Percentiles rank a stretch among this genome's conserved stretches.
These are phyloP conservation scores for Moricandia moricandioides DNA, from an alignment of 345 rosid genomes.

Conservation along the genomic window DNA sequence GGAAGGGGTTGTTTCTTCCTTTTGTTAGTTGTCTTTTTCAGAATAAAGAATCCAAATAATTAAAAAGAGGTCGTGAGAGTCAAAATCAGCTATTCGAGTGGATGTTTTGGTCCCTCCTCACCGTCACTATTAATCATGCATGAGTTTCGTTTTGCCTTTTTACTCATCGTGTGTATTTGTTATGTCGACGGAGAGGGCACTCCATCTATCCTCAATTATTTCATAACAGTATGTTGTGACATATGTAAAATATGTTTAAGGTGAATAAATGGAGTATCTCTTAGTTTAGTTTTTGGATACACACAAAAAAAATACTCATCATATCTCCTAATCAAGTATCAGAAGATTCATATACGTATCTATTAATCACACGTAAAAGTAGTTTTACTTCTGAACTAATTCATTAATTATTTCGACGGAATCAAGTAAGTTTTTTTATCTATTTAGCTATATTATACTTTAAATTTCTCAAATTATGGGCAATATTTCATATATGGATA, in stretches of 20 bases:
- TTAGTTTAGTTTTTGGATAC: background rate
- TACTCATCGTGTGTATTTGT: constrained; percentile 16
- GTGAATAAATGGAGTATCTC: background rate
- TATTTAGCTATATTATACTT: background rate
- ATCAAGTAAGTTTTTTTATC: background rate
- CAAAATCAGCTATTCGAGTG: constrained; percentile 1
- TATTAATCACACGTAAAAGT: background rate
- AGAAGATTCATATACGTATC: background rate
- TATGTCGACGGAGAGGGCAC: constrained; percentile 8
- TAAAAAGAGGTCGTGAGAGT: background rate
- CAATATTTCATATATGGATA: background rate
- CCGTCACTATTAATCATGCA: background rate
- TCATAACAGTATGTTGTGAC: background rate
- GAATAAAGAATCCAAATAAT: background rate
- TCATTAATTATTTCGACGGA: background rate
- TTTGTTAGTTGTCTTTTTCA: constrained; percentile 2
- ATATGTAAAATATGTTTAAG: background rate
- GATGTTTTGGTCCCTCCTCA: constrained; percentile 11
- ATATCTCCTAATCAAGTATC: background rate
- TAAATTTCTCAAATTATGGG: background rate
- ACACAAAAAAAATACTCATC: background rate
- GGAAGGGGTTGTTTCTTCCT: constrained; percentile 5
- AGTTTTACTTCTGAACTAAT: background rate
- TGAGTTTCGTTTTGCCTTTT: constrained; percentile 2
- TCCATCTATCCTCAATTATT: constrained; percentile 13